Evolutionary conservation across 2,329 filamentous ascomycete species (phyloP), one percentile per base, ranked within the genome.

Genomic region (Cercospora zeina): DNA sequence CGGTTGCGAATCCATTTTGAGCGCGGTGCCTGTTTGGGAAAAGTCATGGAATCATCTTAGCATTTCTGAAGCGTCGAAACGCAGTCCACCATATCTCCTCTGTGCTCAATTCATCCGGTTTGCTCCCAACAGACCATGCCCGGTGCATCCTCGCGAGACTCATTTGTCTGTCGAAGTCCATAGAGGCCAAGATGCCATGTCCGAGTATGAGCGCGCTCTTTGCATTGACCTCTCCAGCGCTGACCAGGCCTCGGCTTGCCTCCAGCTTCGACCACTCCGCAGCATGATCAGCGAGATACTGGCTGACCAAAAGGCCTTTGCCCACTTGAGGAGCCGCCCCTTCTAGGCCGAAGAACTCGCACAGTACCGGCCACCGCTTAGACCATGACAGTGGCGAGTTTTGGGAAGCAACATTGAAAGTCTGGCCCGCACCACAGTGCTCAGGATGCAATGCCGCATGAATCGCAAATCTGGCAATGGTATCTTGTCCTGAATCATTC

Each of bases 91-190:
- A 81, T 2, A 77, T 69, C 58, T 74, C 45, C 50, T 67, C 66
- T 10, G 75, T 24, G 64, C 65, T 62, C 11, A 54, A 45, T 45
- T 68, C 64, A 37, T 68, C 65, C 30, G 47, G 57, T 47, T 64
- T 61, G 3, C 59, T 60, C 19, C 58, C 67, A 24, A 57, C 10
- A 30, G 47, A 31, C 78, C 76, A 33, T 42, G 72, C 73, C 30
- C 69, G 71, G 65, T 79, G 77, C 71, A 76, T 72, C 69, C 77
- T 77, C 16, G 62, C 75, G 74, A 81, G 76, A 67, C 81, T 78
- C 63, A 77, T 77, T 45, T 80, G 76, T 33, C 79, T 71, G 64
- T 81, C 79, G 60, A 78, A 79, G 64, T 80, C 75, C 61, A 80
- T 79, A 61, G 73, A 69, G 9, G 75, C 75, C 62, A 81, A 71